Conservation (phyloP, 2,329 filamentous ascomycete species). For the Aspergillus sp. region DNA sequence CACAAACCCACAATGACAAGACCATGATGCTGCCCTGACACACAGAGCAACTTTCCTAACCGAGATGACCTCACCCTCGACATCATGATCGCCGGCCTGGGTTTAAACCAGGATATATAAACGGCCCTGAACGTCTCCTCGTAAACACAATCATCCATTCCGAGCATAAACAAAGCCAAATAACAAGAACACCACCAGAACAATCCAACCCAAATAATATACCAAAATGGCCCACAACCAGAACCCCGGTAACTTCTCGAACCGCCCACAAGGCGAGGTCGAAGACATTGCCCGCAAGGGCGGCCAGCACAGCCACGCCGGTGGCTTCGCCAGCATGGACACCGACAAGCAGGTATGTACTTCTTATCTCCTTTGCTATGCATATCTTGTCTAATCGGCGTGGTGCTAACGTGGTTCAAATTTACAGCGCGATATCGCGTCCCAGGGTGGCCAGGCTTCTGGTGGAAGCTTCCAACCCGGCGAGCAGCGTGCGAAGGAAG, state of each 20-base stretch:
- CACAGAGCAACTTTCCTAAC: too few species aligned
- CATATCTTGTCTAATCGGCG: background rate
- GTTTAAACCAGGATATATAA: background rate
- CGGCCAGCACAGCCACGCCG: slow-evolving; percentile 30
- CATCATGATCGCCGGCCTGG: background rate
- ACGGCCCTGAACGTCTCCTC: background rate
- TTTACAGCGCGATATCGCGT: slow-evolving; percentile 54
- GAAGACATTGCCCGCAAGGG: slow-evolving; percentile 40
- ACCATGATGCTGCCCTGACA: background rate
- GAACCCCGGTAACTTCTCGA: slow-evolving; percentile 44
- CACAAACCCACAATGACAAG: background rate
- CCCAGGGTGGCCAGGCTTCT: slow-evolving; percentile 55
- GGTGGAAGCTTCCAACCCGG: slow-evolving; percentile 56
- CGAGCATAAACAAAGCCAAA: background rate
- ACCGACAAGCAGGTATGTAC: slow-evolving; percentile 34
- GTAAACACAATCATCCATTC: too few species aligned
- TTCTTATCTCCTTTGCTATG: background rate
- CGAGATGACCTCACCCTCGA: background rate
- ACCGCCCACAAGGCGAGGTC: slow-evolving; percentile 48
- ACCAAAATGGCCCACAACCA: slow-evolving; percentile 21
- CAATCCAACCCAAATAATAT: too few species aligned
- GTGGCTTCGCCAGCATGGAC: slow-evolving; percentile 33
- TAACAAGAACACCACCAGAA: too few species aligned
- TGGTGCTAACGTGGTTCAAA: background rate
- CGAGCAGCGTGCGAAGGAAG: slow-evolving; percentile 53